phyloP scores from a whole-genome alignment of 2,329 filamentous ascomycete species.

The Mycosphaerella sp. region DNA sequence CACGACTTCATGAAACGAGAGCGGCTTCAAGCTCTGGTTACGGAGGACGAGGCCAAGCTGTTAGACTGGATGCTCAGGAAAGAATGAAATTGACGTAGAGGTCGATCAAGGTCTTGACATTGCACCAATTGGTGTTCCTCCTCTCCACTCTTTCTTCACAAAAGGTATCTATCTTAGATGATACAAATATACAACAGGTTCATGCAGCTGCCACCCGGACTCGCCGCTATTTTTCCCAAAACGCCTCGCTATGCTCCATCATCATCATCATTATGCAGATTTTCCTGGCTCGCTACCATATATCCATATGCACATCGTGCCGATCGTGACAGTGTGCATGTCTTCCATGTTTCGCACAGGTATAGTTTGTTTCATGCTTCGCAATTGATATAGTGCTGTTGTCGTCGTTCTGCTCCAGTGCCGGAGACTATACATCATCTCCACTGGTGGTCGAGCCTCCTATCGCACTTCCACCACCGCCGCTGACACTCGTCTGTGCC shows the following conservation, averaged over 20 bases:
- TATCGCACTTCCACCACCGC: slow-evolving; percentile 24
- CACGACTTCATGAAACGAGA: slow-evolving; percentile 58
- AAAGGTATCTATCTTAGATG: not conserved
- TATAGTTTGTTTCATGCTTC: not conserved
- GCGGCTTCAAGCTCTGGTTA: slow-evolving; percentile 49
- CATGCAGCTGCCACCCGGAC: not conserved
- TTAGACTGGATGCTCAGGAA: slow-evolving; percentile 42
- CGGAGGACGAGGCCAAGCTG: slow-evolving; percentile 45
- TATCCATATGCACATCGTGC: slow-evolving; percentile 2
- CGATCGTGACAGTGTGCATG: not conserved
- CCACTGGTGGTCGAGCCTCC: slow-evolving; percentile 28
- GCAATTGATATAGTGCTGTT: not conserved
- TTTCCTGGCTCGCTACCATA: not conserved
- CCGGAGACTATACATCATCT: slow-evolving; percentile 27
- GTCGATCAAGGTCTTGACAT: not conserved
- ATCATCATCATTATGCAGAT: slow-evolving; percentile 2
- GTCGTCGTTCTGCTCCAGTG: not conserved
- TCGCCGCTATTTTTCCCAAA: slow-evolving; percentile 4
- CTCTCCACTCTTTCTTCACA: not conserved
- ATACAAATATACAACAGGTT: slow-evolving; percentile 4
- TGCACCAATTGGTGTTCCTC: not conserved
- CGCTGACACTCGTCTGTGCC: slow-evolving; percentile 38
- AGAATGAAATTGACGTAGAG: slow-evolving; percentile 3
- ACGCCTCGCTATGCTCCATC: slow-evolving; percentile 18
- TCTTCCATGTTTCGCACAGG: not conserved